phyloP scores from a whole-genome alignment of 495 filamentous ascomycete genomes.

The Penicillium mononematosum region DNA sequence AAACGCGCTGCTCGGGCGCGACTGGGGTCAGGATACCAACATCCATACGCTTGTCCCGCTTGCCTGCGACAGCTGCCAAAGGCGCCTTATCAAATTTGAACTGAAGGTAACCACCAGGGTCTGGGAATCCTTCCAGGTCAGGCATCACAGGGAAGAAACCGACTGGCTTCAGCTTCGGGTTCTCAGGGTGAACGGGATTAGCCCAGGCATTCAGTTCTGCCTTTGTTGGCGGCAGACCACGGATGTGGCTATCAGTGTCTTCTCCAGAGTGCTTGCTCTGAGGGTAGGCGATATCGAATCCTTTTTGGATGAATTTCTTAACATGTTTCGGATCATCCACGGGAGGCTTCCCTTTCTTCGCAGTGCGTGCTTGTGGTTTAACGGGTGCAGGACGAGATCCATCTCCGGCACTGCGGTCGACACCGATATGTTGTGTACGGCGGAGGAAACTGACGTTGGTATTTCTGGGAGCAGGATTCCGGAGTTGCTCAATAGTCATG shows the following conservation, averaged over 20 bases:
- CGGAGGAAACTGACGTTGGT: conserved; percentile 88
- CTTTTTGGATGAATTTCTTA: conserved; percentile 74
- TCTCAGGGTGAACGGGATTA: conserved; percentile 75
- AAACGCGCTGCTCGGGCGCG: conserved; percentile 47
- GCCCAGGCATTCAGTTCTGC: conserved; percentile 67
- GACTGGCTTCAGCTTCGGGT: conserved; percentile 72
- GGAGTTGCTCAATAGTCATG: conserved; percentile 73
- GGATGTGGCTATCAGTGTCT: conserved; percentile 49
- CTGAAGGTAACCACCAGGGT: conserved; percentile 79
- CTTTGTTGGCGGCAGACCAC: conserved; percentile 54
- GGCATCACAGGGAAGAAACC: conserved; percentile 81
- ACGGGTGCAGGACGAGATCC: conserved; percentile 30
- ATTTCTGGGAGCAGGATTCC: conserved; percentile 70
- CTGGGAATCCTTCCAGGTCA: conserved; percentile 84
- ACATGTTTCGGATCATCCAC: conserved; percentile 82
- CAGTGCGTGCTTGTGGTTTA: conserved; percentile 41
- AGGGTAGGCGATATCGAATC: conserved; percentile 81
- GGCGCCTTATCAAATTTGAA: conserved; percentile 89
- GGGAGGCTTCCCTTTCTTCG: conserved; percentile 42
- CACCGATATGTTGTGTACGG: conserved; percentile 92
- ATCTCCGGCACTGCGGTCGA: conserved; percentile 50
- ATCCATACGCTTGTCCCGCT: conserved; percentile 80
- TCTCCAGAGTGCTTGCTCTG: conserved; percentile 57
- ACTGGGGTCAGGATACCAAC: conserved; percentile 72
- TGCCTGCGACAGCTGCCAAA: conserved; percentile 49